Evolutionary conservation across 768 basidiomycete genomes (phyloP).

Genomic region (Termitomyces sp.): DNA sequence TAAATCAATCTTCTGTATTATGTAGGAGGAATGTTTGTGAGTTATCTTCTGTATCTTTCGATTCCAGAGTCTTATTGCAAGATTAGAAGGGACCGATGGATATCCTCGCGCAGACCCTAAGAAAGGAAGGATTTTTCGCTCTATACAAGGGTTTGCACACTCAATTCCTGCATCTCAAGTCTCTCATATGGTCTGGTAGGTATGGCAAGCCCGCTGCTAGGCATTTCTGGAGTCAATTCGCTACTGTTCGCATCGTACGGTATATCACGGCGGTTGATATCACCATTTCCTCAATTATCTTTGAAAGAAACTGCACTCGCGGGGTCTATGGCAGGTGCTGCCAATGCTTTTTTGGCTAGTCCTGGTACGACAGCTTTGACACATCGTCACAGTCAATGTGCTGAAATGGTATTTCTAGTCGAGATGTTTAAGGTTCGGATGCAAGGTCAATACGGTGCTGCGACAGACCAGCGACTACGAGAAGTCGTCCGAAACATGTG

Average conservation of each 20-base stretch:
- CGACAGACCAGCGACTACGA: constrained; percentile 72
- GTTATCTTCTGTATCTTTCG: constrained; percentile 20
- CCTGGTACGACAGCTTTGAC: constrained; percentile 49
- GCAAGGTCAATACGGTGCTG: constrained; percentile 90
- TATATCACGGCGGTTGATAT: constrained; percentile 73
- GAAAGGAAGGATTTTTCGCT: constrained; percentile 89
- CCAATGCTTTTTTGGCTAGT: constrained; percentile 85
- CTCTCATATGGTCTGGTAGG: constrained; percentile 34
- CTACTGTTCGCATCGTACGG: constrained; percentile 90
- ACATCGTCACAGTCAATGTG: neutral
- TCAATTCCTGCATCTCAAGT: neutral
- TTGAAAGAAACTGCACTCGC: constrained; percentile 77
- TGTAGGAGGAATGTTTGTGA: constrained; percentile 83
- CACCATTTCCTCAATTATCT: constrained; percentile 82
- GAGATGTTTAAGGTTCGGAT: constrained; percentile 99
- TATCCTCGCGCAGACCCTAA: constrained; percentile 73
- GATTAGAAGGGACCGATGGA: constrained; percentile 89
- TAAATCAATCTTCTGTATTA: neutral
- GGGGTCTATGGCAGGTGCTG: constrained; percentile 89
- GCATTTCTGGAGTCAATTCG: constrained; percentile 94
- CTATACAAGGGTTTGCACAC: constrained; percentile 78
- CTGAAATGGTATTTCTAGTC: constrained; percentile 37
- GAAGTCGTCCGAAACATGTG: constrained; percentile 79
- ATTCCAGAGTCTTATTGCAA: neutral
- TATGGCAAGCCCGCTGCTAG: constrained; percentile 86